Evolutionary conservation across 2,329 filamentous ascomycete genomes (phyloP).

Genomic region (Xylaria sp.): DNA sequence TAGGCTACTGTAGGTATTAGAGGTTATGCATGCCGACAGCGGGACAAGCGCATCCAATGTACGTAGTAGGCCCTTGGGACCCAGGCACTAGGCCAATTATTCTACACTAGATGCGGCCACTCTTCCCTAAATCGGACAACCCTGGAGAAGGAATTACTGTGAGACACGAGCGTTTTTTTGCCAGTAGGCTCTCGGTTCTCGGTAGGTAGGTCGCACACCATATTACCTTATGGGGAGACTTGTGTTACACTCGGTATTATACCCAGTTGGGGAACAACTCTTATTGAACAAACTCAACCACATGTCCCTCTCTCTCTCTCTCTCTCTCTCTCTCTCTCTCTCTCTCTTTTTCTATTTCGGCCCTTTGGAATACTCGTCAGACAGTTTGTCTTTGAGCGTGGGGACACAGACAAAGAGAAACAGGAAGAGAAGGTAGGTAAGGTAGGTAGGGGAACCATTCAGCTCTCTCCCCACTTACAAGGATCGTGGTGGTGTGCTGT

Average conservation of each 20-base stretch:
- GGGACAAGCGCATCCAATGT: slow-evolving; percentile 15
- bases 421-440: slow-evolving; percentile 9
- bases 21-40: slow-evolving; percentile 10
- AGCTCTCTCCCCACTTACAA: slow-evolving; percentile 18
- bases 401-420: background rate
- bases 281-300: background rate
- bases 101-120: slow-evolving; percentile 18
- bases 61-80: background rate
- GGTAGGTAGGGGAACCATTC: background rate
- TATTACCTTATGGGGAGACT: background rate
- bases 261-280: background rate
- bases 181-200: no score
- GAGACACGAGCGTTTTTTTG: slow-evolving; percentile 13
- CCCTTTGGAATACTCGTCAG: background rate
- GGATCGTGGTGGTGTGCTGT: slow-evolving; percentile 6
- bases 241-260: background rate
- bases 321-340: no score
- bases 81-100: slow-evolving; percentile 14
- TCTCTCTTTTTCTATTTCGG: background rate
- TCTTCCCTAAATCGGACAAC: slow-evolving; percentile 29
- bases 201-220: no score
- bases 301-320: background rate
- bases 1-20: background rate
- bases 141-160: slow-evolving; percentile 8
- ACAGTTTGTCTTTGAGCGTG: background rate